phyloP scores from a whole-genome alignment of 108 stramenopile genomes.

The Phaeodactylum tricornutum region DNA sequence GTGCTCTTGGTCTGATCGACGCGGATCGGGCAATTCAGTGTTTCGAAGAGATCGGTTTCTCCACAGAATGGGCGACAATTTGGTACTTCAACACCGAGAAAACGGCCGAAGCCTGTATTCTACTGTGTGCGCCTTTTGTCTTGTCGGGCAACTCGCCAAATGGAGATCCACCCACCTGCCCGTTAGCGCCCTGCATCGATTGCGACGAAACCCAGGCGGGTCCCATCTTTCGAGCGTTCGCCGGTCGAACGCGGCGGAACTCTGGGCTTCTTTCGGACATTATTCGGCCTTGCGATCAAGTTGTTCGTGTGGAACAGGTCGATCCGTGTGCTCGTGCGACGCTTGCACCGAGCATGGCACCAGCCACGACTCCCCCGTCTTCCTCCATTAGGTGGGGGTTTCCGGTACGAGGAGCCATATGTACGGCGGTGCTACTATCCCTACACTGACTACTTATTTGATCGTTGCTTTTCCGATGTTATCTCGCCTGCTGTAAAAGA shows the following conservation, averaged over 20 bases:
- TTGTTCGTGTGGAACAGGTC: no score
- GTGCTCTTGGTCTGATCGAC: conserved; percentile 3
- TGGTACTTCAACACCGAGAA: conserved; percentile 20
- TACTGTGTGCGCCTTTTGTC: not conserved
- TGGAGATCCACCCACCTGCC: conserved; percentile 30
- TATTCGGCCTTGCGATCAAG: conserved; percentile 23
- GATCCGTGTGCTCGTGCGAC: no score
- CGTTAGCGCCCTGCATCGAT: conserved; percentile 26
- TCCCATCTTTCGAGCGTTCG: conserved; percentile 21
- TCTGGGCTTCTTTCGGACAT: conserved; percentile 31
- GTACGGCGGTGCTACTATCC: no score
- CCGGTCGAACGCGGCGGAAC: conserved; percentile 35
- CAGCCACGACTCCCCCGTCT: no score
- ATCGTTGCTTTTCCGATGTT: no score
- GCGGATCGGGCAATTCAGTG: conserved; percentile 18
- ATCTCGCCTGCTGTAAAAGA: no score
- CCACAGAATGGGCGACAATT: conserved; percentile 22
- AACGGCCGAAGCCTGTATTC: conserved; percentile 1
- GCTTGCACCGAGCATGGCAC: no score
- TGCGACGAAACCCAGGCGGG: conserved; percentile 41
- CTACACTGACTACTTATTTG: no score
- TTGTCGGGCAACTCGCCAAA: conserved; percentile 15
- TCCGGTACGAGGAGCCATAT: no score
- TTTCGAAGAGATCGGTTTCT: conserved; percentile 18
- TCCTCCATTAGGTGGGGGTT: no score